These are phyloP conservation scores for Arabidopsis hybrid DNA, from an alignment of 441 rosid species.

Conservation along the genomic window DNA sequence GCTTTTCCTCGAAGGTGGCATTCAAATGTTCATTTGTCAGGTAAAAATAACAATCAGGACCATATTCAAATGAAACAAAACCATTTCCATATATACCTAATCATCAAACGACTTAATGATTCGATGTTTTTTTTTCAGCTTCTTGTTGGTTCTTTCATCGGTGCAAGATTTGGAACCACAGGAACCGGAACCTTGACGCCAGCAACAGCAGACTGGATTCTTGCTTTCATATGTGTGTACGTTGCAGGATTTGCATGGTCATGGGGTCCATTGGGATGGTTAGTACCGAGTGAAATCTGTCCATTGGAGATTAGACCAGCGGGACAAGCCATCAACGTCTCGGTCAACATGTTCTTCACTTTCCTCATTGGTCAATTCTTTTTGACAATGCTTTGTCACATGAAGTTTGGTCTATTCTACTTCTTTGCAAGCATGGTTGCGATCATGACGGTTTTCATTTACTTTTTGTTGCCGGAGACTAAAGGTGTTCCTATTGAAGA, in stretches of 20 bases:
- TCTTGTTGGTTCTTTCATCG: slow-evolving; percentile 43
- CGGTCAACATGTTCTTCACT: slow-evolving; percentile 57
- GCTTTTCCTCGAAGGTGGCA: slow-evolving; percentile 56
- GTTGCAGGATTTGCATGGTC: slow-evolving; percentile 82
- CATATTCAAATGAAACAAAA: no score
- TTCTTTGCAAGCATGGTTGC: slow-evolving; percentile 51
- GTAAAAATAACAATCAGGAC: no score
- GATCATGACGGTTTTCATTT: slow-evolving; percentile 48
- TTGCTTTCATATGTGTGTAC: slow-evolving; percentile 54
- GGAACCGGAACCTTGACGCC: slow-evolving; percentile 51
- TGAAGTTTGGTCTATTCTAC: slow-evolving; percentile 57
- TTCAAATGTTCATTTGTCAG: slow-evolving; percentile 52
- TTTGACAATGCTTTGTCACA: slow-evolving; percentile 56
- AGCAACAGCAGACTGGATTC: slow-evolving; percentile 44
- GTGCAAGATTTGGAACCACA: slow-evolving; percentile 42
- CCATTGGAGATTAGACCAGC: slow-evolving; percentile 54
- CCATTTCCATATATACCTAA: no score
- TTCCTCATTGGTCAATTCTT: slow-evolving; percentile 51
- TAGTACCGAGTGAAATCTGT: slow-evolving; percentile 57
- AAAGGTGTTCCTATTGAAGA: slow-evolving; percentile 54
- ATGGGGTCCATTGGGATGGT: slow-evolving; percentile 80
- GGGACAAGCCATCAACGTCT: slow-evolving; percentile 53
- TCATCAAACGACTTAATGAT: no score
- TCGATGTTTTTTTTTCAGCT: slow-evolving; percentile 14
- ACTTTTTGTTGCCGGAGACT: slow-evolving; percentile 53